Base-by-base conservation (phyloP, 805 yeast species). In the Trichomonascus vanleenenianus region DNA sequence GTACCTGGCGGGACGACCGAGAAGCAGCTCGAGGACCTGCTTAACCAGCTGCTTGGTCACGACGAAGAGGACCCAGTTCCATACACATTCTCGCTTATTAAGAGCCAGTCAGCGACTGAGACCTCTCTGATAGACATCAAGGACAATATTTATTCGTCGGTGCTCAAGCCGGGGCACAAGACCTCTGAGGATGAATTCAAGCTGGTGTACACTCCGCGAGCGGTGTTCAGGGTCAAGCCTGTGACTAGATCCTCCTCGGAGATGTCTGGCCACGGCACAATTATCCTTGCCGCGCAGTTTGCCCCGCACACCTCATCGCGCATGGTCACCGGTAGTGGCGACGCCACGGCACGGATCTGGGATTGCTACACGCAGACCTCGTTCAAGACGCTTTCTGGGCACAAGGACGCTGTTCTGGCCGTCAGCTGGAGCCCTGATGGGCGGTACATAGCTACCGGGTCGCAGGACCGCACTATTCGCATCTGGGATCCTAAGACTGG, bases 301-400 rank as follows among this genome's bases (percentile, higher is more conserved):
- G 94, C 98, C 1, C 98, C 98, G 27, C 74, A 84, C 57, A 81
- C 89, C 14, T 78, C 91, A 14, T 74, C 89, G 2, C 72, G 85
- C 54, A 79, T 89, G 83, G 93, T 85, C 35, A 84, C 97, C 0
- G 98, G 98, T 32, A 86, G 96, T 4, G 98, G 98, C 39, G 98
- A 93, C 64, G 78, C 83, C 32, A 89, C 97, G 7, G 97, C 97
- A 2, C 73, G 97, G 60, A 76, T 91, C 40, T 93, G 98, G 98
- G 97, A 89, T 65, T 85, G 96, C 63, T 82, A 87, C 56, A 89
- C 97, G 0, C 93, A 86, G 54, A 93, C 98, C 0, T 96, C 96
- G 7, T 69, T 81, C 59, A 75, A 78, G 50, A 85, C 95, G 0
- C 67, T 93, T 43, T 58, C 71, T 3, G 97, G 97, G 1, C 98